Base-by-base conservation (phyloP, 345 rosid genomes). In the Aurinia saxatilis region DNA sequence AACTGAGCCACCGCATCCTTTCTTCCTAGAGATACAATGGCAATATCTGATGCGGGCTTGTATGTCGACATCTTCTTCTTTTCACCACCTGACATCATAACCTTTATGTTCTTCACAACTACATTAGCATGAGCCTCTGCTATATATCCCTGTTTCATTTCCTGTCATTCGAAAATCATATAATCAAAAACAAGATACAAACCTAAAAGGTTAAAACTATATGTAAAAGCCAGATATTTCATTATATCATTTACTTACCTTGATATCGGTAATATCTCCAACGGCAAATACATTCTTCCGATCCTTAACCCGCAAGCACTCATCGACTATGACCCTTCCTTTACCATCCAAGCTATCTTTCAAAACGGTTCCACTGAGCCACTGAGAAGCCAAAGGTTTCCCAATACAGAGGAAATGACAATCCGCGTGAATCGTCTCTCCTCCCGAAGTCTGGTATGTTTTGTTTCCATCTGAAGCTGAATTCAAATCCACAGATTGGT, bases 301-400 rank as follows among this genome's bases (percentile, higher is more conserved):
- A 49, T 80, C 84, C 57, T 68, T 77, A 38, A 83, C 81, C 58
- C 90, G 75, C 74, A 88, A 64, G 75, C 71, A 33, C 65, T 78
- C 84, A 65, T 92, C 96, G 5, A 92, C 95, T 70, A 75, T 82
- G 71, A 91, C 67, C 63, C 87, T 78, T 60, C 98, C 96, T 2
- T 14, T 54, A 15, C 37, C 42, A 76, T 92, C 93, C 80, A 88
- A 58, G 56, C 63, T 72, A 57, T 75, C 73, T 75, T 73, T 75
- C 66, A 88, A 33, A 14, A 68, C 15, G 13, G 86, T 88, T 61
- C 77, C 79, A 56, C 36, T 70, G 8, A 91, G 90, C 96, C 96
- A 91, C 5, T 72, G 56, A 40, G 96, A 81, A 37, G 84, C 78
- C 56, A 88, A 14, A 34, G 87, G 88, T 31, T 76, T 81, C 42